Evolutionary conservation across 2,329 filamentous ascomycete genomes (phyloP).

Genomic region (Trichoderma oligosporum): DNA sequence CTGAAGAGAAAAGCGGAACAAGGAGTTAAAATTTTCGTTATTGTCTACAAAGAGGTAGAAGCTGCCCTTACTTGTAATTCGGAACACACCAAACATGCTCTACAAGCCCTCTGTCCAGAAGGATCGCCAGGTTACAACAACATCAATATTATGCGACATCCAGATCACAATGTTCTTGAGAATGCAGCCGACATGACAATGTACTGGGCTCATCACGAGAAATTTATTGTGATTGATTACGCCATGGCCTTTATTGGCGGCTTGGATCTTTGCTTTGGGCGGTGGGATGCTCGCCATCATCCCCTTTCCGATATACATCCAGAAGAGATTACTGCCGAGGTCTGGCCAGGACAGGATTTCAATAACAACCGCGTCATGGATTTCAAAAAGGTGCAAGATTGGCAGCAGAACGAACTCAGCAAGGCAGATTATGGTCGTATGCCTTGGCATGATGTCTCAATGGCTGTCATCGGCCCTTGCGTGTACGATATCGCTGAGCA

Average conservation of each 20-base stretch:
- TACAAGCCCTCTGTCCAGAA: conserved; percentile 74
- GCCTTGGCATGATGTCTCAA: conserved; percentile 96
- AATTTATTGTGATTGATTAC: conserved; percentile 94
- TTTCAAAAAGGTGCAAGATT: conserved; percentile 84
- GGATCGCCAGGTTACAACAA: conserved; percentile 81
- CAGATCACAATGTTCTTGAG: conserved; percentile 91
- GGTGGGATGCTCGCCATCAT: conserved; percentile 88
- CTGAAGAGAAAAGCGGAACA: conserved; percentile 86
- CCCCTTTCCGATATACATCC: conserved; percentile 84
- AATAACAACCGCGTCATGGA: conserved; percentile 98
- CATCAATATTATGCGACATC: conserved; percentile 84
- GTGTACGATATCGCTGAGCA: conserved; percentile 95
- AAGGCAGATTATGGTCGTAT: conserved; percentile 91
- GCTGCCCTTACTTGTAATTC: conserved; percentile 88
- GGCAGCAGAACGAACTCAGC: conserved; percentile 88
- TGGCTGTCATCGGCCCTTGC: conserved; percentile 84
- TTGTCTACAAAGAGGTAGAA: conserved; percentile 85
- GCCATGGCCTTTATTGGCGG: conserved; percentile 88
- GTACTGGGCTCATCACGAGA: conserved; percentile 98
- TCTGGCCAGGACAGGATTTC: conserved; percentile 96
- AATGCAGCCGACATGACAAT: conserved; percentile 95
- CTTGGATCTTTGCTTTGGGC: conserved; percentile 89
- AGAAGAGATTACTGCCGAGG: conserved; percentile 71
- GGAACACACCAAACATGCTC: conserved; percentile 82
- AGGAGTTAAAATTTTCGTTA: conserved; percentile 90